Evolutionary conservation across 805 yeast species (phyloP).

Genomic region (Candida endomychidarum): DNA sequence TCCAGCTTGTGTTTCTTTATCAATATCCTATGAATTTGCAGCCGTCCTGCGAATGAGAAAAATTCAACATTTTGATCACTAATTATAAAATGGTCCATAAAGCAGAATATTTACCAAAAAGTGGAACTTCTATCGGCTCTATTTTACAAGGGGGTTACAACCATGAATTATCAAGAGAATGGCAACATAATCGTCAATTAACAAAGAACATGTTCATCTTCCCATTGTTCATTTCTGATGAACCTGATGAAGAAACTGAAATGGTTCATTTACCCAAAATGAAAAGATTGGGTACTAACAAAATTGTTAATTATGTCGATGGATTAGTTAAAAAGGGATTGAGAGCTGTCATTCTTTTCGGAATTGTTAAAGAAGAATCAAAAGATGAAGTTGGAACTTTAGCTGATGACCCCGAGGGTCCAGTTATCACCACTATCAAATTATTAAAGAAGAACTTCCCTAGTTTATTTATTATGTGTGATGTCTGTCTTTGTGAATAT

Average conservation of each 20-base stretch:
- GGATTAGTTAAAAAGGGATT: constrained; percentile 78
- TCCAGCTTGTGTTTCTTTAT: too few relatives aligned
- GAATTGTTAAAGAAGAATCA: constrained; percentile 71
- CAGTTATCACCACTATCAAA: constrained; percentile 81
- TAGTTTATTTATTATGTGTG: constrained; percentile 82
- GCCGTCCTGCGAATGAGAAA: not conserved
- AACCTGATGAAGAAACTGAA: constrained; percentile 71
- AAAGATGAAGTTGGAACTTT: constrained; percentile 84
- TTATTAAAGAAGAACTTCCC: constrained; percentile 69
- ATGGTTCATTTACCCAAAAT: constrained; percentile 86
- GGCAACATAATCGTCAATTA: constrained; percentile 88
- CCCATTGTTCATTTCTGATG: constrained; percentile 84
- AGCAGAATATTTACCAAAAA: constrained; percentile 65
- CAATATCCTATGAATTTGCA: constrained; percentile 2
- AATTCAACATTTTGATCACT: constrained; percentile 1
- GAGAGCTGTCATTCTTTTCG: constrained; percentile 83
- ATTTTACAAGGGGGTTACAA: constrained; percentile 92
- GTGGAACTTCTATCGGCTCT: constrained; percentile 65
- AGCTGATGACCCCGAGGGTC: constrained; percentile 96
- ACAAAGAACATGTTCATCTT: constrained; percentile 87
- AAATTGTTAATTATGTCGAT: constrained; percentile 67
- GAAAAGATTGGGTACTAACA: constrained; percentile 81
- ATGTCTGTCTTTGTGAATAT: constrained; percentile 95
- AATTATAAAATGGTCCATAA: constrained; percentile 45
- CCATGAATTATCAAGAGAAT: constrained; percentile 81